phyloP scores from a whole-genome alignment of 306 rosid species.

The Cucumis sativus region DNA sequence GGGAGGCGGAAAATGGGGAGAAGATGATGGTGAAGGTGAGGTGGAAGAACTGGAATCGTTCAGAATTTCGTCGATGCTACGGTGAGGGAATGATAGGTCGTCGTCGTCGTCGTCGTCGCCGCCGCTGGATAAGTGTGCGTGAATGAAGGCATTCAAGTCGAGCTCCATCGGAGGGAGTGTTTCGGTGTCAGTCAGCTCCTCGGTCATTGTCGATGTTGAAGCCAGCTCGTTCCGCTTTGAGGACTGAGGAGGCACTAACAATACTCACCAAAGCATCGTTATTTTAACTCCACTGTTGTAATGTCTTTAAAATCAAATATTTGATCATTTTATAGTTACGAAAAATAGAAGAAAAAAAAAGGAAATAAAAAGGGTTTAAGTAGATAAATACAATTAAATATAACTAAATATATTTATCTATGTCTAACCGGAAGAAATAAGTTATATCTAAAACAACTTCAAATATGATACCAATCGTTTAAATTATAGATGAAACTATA shows the following conservation, averaged over 20 bases:
- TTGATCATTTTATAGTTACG: too few species aligned
- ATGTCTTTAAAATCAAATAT: too few species aligned
- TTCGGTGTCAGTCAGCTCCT: conserved; percentile 9
- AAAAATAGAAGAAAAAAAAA: too few species aligned
- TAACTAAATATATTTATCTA: too few species aligned
- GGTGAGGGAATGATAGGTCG: conserved; percentile 31
- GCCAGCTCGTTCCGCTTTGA: neutral
- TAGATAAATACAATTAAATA: too few species aligned
- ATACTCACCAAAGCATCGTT: too few species aligned
- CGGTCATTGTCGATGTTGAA: conserved; percentile 12
- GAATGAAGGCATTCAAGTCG: conserved; percentile 56
- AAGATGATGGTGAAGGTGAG: conserved; percentile 38
- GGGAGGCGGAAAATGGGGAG: conserved; percentile 24
- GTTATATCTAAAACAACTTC: too few species aligned
- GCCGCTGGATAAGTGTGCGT: conserved; percentile 32
- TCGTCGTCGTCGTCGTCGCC: conserved; percentile 23
- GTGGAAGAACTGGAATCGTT: conserved; percentile 63
- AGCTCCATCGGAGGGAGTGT: conserved; percentile 46
- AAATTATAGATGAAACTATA: too few species aligned
- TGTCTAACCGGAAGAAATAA: too few species aligned
- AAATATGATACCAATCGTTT: too few species aligned
- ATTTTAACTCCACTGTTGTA: too few species aligned
- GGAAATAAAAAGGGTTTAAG: too few species aligned
- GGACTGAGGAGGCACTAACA: neutral
- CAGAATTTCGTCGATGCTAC: conserved; percentile 77